Percentiles rank a stretch among this genome's conserved stretches.
Conservation (phyloP, 139 green algal genomes). For the Volvox africanus region DNA sequence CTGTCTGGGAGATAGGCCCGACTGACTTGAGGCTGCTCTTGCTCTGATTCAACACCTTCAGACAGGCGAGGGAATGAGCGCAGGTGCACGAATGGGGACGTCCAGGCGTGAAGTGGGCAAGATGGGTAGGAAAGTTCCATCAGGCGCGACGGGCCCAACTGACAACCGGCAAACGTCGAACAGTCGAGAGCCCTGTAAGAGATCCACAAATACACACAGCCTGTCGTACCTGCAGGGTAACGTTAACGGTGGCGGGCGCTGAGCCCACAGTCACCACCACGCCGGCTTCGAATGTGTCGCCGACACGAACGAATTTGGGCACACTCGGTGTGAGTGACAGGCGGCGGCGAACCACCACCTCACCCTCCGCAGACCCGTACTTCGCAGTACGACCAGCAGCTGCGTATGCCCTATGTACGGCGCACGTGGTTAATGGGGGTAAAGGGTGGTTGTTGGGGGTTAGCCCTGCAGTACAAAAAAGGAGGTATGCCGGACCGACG, state of each 20-base stretch:
- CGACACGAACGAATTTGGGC: conserved; percentile 71
- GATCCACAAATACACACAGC: background rate
- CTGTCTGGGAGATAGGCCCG: background rate
- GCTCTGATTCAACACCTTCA: no score
- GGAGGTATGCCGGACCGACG: no score
- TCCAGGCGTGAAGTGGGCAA: no score
- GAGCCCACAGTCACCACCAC: conserved; percentile 57
- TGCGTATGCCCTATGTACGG: conserved; percentile 46
- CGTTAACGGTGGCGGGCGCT: background rate
- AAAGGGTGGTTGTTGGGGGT: background rate
- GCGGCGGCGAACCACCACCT: conserved; percentile 62
- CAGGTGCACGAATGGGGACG: no score
- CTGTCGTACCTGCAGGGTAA: background rate
- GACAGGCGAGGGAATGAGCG: no score
- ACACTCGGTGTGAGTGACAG: conserved; percentile 71
- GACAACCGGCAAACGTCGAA: background rate
- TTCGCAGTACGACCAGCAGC: background rate
- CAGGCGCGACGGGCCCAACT: no score
- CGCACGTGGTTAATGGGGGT: background rate
- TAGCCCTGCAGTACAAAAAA: background rate
- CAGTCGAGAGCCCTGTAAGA: background rate
- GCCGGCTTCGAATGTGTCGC: conserved; percentile 72
- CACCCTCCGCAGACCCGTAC: conserved; percentile 66
- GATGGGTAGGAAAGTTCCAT: no score
- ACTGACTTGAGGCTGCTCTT: background rate